phyloP scores from a whole-genome alignment of 257 asterid species.

The Cynanchum wilfordii region DNA sequence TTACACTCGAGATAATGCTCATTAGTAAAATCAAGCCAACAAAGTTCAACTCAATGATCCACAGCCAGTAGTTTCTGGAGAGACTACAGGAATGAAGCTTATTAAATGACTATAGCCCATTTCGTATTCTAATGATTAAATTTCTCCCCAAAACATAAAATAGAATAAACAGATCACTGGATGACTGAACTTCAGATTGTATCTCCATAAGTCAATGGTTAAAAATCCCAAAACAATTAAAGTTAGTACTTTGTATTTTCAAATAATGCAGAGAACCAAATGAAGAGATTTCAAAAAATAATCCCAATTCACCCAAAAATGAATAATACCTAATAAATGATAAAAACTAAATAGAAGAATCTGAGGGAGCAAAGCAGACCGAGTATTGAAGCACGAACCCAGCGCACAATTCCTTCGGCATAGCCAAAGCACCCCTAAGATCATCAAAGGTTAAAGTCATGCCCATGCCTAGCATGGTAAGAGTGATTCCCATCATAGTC shows the following conservation, averaged over 20 bases:
- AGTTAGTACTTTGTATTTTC: neutral
- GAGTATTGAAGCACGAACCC: conserved; percentile 77
- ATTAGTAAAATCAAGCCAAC: neutral
- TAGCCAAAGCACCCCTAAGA: conserved; percentile 74
- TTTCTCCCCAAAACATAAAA: neutral
- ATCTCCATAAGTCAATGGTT: neutral
- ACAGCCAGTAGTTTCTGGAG: neutral
- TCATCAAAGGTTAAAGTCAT: conserved; percentile 88
- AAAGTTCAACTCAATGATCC: neutral
- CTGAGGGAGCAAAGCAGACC: conserved; percentile 29
- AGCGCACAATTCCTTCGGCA: conserved; percentile 71
- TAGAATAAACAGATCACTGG: neutral
- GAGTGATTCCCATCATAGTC: conserved; percentile 76
- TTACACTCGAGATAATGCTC: neutral
- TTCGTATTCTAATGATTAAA: too few relatives aligned
- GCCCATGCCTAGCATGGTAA: conserved; percentile 97
- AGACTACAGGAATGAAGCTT: neutral
- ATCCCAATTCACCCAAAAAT: neutral
- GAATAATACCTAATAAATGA: neutral
- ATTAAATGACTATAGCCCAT: too few relatives aligned
- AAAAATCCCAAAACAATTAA: neutral
- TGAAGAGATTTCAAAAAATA: neutral
- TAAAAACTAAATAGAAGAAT: neutral
- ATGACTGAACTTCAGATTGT: neutral
- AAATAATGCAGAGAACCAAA: neutral